Evolutionary conservation across 768 basidiomycete genomes (phyloP), one percentile per base, ranked within the genome.

Genomic region (Naganishia vaughanmartiniae): DNA sequence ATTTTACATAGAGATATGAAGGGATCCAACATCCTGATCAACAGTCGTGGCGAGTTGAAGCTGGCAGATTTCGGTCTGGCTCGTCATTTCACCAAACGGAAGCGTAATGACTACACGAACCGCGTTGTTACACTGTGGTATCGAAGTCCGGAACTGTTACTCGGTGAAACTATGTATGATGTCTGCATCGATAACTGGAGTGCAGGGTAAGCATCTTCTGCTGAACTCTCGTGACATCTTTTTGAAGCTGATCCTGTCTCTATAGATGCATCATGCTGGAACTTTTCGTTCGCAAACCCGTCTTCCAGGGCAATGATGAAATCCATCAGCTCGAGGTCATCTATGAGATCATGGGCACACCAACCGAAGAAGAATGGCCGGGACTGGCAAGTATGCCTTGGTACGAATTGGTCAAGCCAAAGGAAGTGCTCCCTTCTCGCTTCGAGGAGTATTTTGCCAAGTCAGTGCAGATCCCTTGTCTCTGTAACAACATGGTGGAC

Each of bases 161-260:
- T 97, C 76, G 96, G 96, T 33, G 91, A 93, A 34, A 99, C 96
- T 0, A 87, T 93, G 15, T 99, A 99, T 82, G 94, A 93, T 2
- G 89, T 93, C 6, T 94, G 95, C 77, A 95, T 99, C 28, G 96
- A 99, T 77, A 96, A 98, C 89, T 99, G 96, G 96, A 95, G 93
- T 80, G 96, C 96, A 51, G 96, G 96, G 93, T 95, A 82, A 74
- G 86, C 82, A 17, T 36, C 31, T 54, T 67, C 15, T 66, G 39
- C 17, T 54, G 30, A 54, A 21, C 54, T n/a, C 31, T 42, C n/a
- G 14, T 28, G n/a, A 34, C 19, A 51, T 60, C n/a, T 26, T 24
- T 46, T 34, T 53, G 56, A 70, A 72, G 54, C 36, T 53, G n/a
- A 48, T 34, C 19, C 30, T 39, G 48, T 14, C 1, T 54, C 72